phyloP scores from a whole-genome alignment of 148 eudicot genomes.

The Rhododendron henanense region DNA sequence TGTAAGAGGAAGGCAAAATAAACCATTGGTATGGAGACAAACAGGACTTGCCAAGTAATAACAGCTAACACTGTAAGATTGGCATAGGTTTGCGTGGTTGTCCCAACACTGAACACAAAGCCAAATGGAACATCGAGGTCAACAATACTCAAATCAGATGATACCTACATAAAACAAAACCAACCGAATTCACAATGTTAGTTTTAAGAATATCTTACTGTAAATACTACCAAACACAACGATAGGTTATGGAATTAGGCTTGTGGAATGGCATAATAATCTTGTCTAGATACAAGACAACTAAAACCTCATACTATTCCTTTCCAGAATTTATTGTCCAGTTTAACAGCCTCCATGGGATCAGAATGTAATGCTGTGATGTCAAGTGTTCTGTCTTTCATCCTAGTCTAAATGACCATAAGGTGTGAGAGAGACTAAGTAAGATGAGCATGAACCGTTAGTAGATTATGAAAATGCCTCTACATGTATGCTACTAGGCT shows the following conservation, averaged over 20 bases:
- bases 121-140: slow-evolving; percentile 79
- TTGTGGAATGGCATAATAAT: too few species aligned
- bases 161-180: slow-evolving; percentile 40
- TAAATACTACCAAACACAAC: background rate
- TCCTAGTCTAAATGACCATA: too few species aligned
- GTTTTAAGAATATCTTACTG: background rate
- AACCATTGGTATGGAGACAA: slow-evolving; percentile 72
- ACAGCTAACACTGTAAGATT: slow-evolving; percentile 67
- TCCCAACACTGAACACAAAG: slow-evolving; percentile 51
- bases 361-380: too few species aligned
- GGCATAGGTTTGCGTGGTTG: slow-evolving; percentile 50
- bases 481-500: too few species aligned
- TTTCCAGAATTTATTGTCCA: too few species aligned
- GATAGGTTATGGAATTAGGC: background rate
- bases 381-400: too few species aligned
- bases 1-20: slow-evolving; percentile 60
- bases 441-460: too few species aligned
- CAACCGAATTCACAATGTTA: background rate
- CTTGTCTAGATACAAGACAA: too few species aligned
- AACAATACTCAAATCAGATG: slow-evolving; percentile 78
- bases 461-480: too few species aligned
- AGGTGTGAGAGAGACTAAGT: too few species aligned
- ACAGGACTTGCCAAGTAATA: slow-evolving; percentile 90
- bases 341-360: too few species aligned
- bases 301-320: too few species aligned